Base-by-base conservation (phyloP, 2,329 filamentous ascomycete species). In the Tolypocladium capitatum region DNA sequence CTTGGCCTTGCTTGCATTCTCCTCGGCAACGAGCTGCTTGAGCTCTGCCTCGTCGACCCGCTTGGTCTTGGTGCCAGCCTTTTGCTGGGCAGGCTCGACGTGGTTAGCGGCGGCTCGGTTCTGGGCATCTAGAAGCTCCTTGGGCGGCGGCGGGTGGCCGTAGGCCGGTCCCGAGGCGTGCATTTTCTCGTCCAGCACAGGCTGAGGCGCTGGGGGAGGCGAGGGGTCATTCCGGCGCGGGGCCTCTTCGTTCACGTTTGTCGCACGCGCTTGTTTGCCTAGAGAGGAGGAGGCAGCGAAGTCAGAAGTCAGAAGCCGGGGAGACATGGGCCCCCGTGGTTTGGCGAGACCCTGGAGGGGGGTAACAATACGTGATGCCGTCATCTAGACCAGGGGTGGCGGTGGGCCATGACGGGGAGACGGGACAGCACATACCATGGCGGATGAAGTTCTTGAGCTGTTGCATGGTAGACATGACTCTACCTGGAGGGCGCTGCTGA, bases 371-470 rank as follows among this genome's bases (percentile, higher is more conserved):
- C 16, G 42, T 13, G 20, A 47, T 49, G 43, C 36, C 49, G 45
- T 49, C 51, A 51, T 48, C 30, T 36, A 32, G 30, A n/a, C 38
- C 24, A 32, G 45, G 18, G 16, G 3, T 16, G 33, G 21, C 28
- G 14, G 21, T 13, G 36, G 14, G 9, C n/a, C n/a, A 10, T 18
- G 28, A 27, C 5, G 30, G 21, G 33, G 28, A 14, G 32, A 49
- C 11, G 44, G 27, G 31, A 11, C 36, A 32, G 41, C 11, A 48
- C 72, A 48, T 70, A 81, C 78, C 91, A 74, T 96, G 91, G 56
- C 91, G 86, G 69, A 97, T 92, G 69, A 97, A 94, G 69, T 96
- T 96, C 71, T 97, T 96, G 60, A 96, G 80, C 64, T 92, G 92
- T 72, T 96, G 91, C 71, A 96, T 94, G 56, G 78, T 80, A 60